Base-by-base conservation (phyloP, 2,329 filamentous ascomycete species). In the Xylaria sp. region DNA sequence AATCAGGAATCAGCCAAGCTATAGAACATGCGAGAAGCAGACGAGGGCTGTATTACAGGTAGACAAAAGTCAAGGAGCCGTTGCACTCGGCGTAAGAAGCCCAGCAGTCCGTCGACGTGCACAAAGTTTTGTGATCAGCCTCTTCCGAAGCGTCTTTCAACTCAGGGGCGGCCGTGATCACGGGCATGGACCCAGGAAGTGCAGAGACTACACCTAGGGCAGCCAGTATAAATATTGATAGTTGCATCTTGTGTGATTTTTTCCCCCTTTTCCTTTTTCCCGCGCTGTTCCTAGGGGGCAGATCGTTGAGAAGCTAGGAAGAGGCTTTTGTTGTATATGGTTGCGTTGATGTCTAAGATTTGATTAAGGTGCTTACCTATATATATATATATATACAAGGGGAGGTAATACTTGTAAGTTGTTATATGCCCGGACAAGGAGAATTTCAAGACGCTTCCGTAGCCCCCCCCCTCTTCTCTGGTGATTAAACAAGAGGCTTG, bases 1-100 rank as follows among this genome's bases (percentile, higher is more conserved):
- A 8, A 13, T 44, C 13, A 67, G n/a, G 8, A 18, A 25, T 66
- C 13, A 66, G 63, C n/a, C 3, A 51, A 9, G 23, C 10, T 18
- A 13, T 60, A 10, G 2, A 16, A 42, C 3, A 48, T 2, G 9
- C 29, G 10, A 44, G 21, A 27, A 48, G 9, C 9, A 29, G 21
- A 47, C 3, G 18, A 35, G 53, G 48, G 57, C 5, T 18, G 18
- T 21, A n/a, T 32, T 72, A 73, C 71, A 68, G 64, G 37, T 67
- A 65, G 47, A 72, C 61, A 29, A 69, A 73, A 29, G 63, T 69
- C 51, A 73, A 62, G 5, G 63, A 37, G 27, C 68, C 65, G 54
- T 71, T 21, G 59, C 71, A 73, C 40, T 68, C 55, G 8, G 63
- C 66, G 18, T 73, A 73, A 29, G 67, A 68, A 21, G 58, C 70